Base-by-base conservation (phyloP, 805 yeast species). In the Lachancea thermotolerans region DNA sequence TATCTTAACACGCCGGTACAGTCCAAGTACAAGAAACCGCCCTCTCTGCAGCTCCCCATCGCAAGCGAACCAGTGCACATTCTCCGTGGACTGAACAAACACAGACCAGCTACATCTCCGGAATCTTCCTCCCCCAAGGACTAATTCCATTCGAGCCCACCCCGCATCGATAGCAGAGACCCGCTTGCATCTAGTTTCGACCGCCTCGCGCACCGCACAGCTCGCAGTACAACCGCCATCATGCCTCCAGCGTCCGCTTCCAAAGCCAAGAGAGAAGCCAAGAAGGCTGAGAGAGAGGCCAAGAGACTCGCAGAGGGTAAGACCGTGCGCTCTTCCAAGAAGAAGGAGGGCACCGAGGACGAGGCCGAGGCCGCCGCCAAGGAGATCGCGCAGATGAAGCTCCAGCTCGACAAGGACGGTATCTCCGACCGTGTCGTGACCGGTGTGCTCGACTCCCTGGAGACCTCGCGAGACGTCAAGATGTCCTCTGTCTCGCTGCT, bases 241-340 rank as follows among this genome's bases (percentile, higher is more conserved):
- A 65, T 65, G 69, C 68, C 69, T 42, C 69, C 69, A 59, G 77
- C 81, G 55, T 91, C 98, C 46, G 81, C 96, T 54, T 89, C 97
- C 16, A 91, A 91, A 69, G 98, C 98, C 52, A 93, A 91, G 74
- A 87, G 99, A 82, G 97, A 91, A 55, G 96, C 95, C 54, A 65
- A 65, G 52, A 93, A 93, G 68, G 98, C 97, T 56, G 95, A 91
- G 74, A 87, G 98, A 82, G 97, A 90, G 51, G 96, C 95, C 57
- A 91, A 90, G 73, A 88, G 89, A 70, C 87, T 85, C 57, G 95
- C 87, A 49, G 86, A 85, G 57, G 90, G 89, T 62, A 73, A 79
- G 60, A 55, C 64, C 31, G 56, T 62, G 14, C 56, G 65, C 42
- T 69, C 75, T 50, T 72, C 78, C 71, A 83, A 78, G 71, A 78